phyloP scores from a whole-genome alignment of 1,284 basidiomycete genomes.

The Austroboletus olivaceoglutinosus region DNA sequence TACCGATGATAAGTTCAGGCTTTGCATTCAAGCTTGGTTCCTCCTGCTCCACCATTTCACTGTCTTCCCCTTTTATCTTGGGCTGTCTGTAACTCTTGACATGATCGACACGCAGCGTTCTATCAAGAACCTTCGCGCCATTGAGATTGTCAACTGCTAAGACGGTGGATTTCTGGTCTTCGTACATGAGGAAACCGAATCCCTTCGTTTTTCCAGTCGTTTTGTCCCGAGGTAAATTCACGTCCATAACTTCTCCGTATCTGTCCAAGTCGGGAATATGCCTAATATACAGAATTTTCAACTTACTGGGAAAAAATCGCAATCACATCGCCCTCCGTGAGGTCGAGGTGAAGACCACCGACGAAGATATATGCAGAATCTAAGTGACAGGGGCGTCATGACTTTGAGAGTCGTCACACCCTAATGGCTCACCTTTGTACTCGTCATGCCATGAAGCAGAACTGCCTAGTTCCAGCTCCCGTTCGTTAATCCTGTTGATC shows the following conservation, averaged over 20 bases:
- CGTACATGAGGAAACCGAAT: constrained; percentile 98
- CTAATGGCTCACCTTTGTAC: constrained; percentile 65
- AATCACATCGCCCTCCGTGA: constrained; percentile 98
- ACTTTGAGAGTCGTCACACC: constrained; percentile 2
- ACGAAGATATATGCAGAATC: constrained; percentile 96
- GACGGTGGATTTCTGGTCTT: constrained; percentile 94
- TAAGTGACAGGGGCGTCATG: constrained; percentile 25
- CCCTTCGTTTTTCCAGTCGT: constrained; percentile 86
- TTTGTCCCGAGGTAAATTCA: constrained; percentile 93
- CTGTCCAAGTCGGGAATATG: constrained; percentile 39
- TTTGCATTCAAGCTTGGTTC: constrained; percentile 83
- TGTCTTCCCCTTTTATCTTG: constrained; percentile 77
- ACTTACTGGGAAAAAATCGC: constrained; percentile 96
- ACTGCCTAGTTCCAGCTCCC: constrained; percentile 82
- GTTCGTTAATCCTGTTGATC: constrained; percentile 91
- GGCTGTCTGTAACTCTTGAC: constrained; percentile 92
- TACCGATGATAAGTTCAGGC: constrained; percentile 69
- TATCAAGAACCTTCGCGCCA: constrained; percentile 85
- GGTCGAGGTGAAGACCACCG: constrained; percentile 80
- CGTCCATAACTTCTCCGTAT: constrained; percentile 93
- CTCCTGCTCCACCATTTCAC: constrained; percentile 85
- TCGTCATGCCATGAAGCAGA: constrained; percentile 94
- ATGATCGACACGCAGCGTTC: constrained; percentile 91
- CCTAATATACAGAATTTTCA: background rate
- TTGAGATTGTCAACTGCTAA: constrained; percentile 99